Evolutionary conservation across 306 rosid genomes (phyloP).

Genomic region (Dryas octopetala): DNA sequence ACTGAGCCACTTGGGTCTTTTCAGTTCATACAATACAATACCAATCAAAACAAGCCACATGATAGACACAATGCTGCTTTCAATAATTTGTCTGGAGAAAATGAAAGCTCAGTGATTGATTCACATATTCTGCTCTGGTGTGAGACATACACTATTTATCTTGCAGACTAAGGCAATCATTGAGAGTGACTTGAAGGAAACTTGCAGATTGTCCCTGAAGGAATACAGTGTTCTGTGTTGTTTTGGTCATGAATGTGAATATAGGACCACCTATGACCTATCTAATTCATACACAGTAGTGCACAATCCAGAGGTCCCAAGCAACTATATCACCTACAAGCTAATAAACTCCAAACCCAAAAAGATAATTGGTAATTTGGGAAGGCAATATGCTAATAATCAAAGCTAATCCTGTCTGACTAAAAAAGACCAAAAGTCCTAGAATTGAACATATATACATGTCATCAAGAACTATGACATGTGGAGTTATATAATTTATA

Average conservation of each 20-base stretch:
- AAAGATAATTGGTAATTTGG: background rate
- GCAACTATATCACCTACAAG: background rate
- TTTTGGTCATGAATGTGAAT: too few species aligned
- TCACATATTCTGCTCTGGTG: background rate
- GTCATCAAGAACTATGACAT: background rate
- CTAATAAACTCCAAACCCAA: background rate
- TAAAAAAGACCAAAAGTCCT: background rate
- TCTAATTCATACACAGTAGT: too few species aligned
- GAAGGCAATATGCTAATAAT: background rate
- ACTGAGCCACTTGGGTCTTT: conserved; percentile 4
- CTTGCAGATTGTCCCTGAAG: background rate
- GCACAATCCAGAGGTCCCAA: background rate
- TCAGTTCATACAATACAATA: conserved; percentile 2
- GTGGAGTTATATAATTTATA: background rate
- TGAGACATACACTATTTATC: background rate
- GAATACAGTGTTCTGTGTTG: too few species aligned
- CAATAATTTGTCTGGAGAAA: background rate
- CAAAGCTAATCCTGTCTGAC: background rate
- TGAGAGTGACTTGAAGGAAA: background rate
- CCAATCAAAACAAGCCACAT: conserved; percentile 10
- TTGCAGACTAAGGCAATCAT: conserved; percentile 5
- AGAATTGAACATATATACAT: background rate
- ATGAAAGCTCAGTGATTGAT: background rate
- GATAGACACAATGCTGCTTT: background rate
- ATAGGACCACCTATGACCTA: too few species aligned